Evolutionary conservation across 495 filamentous ascomycete genomes (phyloP).

Genomic region (Tuber magnatum): DNA sequence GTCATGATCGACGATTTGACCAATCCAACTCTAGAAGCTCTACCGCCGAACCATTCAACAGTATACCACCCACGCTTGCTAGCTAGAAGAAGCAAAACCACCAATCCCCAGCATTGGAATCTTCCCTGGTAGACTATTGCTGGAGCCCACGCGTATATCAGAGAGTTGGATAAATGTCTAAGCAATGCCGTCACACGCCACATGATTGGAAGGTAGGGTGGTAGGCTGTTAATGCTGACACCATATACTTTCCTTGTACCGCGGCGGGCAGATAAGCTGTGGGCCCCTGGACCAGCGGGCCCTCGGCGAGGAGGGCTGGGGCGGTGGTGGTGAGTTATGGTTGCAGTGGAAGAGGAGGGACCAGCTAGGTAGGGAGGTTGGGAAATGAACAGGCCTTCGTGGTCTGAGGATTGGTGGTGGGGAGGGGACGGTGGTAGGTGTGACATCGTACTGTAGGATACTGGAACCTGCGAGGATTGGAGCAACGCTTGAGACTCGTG

Average conservation of each 20-base stretch:
- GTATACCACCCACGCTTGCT: slow-evolving; percentile 39
- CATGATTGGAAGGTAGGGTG: slow-evolving; percentile 30
- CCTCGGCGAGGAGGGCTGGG: slow-evolving; percentile 18
- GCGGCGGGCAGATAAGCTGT: neutral
- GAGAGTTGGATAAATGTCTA: slow-evolving; percentile 31
- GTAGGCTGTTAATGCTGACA: slow-evolving; percentile 29
- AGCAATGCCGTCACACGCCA: slow-evolving; percentile 37
- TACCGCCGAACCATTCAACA: slow-evolving; percentile 40
- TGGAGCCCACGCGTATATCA: slow-evolving; percentile 40
- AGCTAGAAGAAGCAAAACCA: slow-evolving; percentile 29
- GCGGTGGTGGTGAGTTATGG: neutral
- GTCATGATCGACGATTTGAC: slow-evolving; percentile 31
- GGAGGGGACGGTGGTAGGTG: slow-evolving; percentile 31
- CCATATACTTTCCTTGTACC: slow-evolving; percentile 34
- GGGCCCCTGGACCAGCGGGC: slow-evolving; percentile 9
- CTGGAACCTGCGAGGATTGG: slow-evolving; percentile 28
- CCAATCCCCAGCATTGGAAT: slow-evolving; percentile 34
- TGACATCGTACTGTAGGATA: slow-evolving; percentile 36
- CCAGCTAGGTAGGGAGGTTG: slow-evolving; percentile 8
- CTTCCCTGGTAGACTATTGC: slow-evolving; percentile 28
- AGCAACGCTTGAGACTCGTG: slow-evolving; percentile 36
- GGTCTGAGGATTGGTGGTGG: slow-evolving; percentile 12
- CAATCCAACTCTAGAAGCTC: slow-evolving; percentile 36
- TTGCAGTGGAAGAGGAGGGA: slow-evolving; percentile 4
- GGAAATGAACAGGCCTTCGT: slow-evolving; percentile 19